Evolutionary conservation across 2,329 filamentous ascomycete species (phyloP), one percentile per base, ranked within the genome.

Genomic region (Penicillium sp.): DNA sequence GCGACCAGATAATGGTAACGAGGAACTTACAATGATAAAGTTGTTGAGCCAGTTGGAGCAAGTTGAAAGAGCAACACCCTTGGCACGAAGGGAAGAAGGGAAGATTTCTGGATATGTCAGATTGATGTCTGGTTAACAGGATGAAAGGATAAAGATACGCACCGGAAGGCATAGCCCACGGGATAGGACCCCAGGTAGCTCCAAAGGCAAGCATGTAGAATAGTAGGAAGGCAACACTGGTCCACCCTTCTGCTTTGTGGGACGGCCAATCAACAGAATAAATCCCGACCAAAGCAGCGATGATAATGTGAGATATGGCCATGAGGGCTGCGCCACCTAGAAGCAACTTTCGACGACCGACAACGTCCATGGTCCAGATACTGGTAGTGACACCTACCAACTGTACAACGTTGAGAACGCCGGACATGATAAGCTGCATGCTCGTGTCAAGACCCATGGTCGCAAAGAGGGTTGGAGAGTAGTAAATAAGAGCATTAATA

Each of bases 21-120:
- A 75, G 55, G 10, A 29, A 68, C 70, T 66, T 57, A 76, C 76
- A 27, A 87, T 83, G 50, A 86, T 81, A 61, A 88, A 87, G 68
- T 88, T 87, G 68, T 82, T 84, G 2, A 87, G 71, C 80, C 88
- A 90, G 72, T 86, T 87, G 6, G 81, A 81, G 58, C 81, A 84
- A 0, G 86, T 88, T 0, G 84, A 85, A 2, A 88, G 75, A 1
- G 86, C 86, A 0, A 87, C 85, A 35, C 87, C 88, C 68, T 89
- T 89, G 3, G 86, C 85, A 7, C 86, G 78, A 0, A 84, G 73
- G 0, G 79, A 80, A 1, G 80, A 82, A 0, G 85, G 84, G 43
- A 89, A 89, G n/a, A 90, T 85, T 60, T 91, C 84, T 31, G 80
- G 77, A 0, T 73, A 71, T n/a, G 12, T 29, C 69, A 62, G 61